These are phyloP conservation scores for Hypoxylon sp. DNA, from an alignment of 2,329 filamentous ascomycete genomes.

Conservation along the genomic window DNA sequence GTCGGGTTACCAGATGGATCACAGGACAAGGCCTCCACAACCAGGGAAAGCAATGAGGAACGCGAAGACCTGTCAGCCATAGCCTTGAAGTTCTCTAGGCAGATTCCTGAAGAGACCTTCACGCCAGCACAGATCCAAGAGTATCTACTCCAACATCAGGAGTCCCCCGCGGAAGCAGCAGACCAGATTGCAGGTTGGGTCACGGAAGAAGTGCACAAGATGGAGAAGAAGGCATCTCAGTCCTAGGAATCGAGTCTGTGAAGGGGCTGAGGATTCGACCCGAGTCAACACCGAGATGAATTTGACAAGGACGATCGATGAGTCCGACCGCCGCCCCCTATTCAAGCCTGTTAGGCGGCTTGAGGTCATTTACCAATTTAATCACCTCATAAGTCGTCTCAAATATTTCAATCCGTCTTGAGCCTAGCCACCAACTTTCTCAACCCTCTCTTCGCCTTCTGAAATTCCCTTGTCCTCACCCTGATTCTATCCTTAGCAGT, in stretches of 20 bases:
- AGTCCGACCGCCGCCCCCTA: neutral
- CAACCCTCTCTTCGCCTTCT: constrained; percentile 16
- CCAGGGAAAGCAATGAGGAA: neutral
- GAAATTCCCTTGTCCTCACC: constrained; percentile 12
- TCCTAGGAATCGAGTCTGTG: neutral
- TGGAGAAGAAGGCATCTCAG: constrained; percentile 1
- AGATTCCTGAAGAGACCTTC: constrained; percentile 61
- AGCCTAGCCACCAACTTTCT: constrained; percentile 33
- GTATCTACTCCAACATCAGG: constrained; percentile 58
- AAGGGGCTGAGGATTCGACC: neutral
- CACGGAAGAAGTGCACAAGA: constrained; percentile 1
- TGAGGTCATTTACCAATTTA: neutral
- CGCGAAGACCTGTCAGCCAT: constrained; percentile 31
- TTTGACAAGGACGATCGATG: neutral
- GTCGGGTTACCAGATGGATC: neutral
- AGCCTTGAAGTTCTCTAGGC: constrained; percentile 60
- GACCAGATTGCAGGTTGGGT: constrained; percentile 4
- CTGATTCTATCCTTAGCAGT: neutral
- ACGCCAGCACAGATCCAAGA: constrained; percentile 65
- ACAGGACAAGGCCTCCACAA: neutral
- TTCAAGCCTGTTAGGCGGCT: neutral
- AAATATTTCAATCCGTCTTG: constrained; percentile 40
- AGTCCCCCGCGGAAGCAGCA: constrained; percentile 1
- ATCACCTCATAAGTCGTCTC: neutral
- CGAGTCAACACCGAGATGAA: neutral